Conservation (phyloP, 257 asterid genomes). For the Rauvolfia tetraphylla region DNA sequence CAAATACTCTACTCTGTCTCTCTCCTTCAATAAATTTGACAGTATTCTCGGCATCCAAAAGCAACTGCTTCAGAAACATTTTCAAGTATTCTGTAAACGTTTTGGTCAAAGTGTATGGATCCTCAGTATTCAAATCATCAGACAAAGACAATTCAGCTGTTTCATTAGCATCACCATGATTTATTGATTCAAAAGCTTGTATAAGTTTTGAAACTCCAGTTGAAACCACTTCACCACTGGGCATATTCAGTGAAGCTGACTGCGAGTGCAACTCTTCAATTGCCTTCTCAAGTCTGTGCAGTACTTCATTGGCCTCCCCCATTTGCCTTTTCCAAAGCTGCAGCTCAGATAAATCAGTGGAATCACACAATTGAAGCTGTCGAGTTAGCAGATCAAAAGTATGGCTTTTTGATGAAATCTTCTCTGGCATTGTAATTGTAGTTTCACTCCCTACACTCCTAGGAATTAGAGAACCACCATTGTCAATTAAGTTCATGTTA, state of each 20-base stretch:
- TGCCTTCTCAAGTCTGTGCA: constrained; percentile 71
- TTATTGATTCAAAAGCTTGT: constrained; percentile 79
- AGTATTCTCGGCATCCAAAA: constrained; percentile 48
- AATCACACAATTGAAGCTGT: constrained; percentile 22
- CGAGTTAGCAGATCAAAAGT: neutral
- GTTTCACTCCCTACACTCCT: constrained; percentile 24
- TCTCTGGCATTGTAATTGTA: constrained; percentile 14
- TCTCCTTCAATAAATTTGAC: constrained; percentile 41
- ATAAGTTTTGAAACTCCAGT: constrained; percentile 80
- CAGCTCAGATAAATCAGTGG: constrained; percentile 40
- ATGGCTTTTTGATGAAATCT: constrained; percentile 27
- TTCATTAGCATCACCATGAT: constrained; percentile 49
- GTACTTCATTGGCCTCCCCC: constrained; percentile 46
- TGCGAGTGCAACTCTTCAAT: constrained; percentile 52
- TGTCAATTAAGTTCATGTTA: constrained; percentile 1
- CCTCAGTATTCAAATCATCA: constrained; percentile 40
- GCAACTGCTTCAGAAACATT: constrained; percentile 44
- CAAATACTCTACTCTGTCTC: constrained; percentile 36
- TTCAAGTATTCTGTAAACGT: constrained; percentile 36
- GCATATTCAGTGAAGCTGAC: constrained; percentile 43
- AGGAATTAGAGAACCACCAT: constrained; percentile 10
- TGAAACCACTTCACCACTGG: constrained; percentile 42
- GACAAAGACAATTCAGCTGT: constrained; percentile 34
- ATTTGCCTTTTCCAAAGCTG: constrained; percentile 46
- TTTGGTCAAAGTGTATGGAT: constrained; percentile 43